phyloP scores from a whole-genome alignment of 805 yeast genomes.

The Kazachstania africana region DNA sequence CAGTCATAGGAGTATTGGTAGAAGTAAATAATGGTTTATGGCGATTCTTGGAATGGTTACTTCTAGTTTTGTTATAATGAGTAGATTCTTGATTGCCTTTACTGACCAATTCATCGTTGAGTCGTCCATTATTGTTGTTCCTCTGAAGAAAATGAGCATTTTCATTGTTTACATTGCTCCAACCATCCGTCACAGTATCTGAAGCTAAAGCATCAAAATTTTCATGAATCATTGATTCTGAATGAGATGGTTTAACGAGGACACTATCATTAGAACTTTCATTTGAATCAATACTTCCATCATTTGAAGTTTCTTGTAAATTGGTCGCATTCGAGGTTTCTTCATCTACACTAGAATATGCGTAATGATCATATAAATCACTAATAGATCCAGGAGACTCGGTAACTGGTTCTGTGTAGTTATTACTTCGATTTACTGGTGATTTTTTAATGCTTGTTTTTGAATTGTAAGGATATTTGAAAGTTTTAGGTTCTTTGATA shows the following conservation, averaged over 20 bases:
- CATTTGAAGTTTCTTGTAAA: constrained; percentile 4
- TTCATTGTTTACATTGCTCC: constrained; percentile 4
- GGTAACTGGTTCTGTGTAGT: neutral
- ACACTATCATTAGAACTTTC: constrained; percentile 10
- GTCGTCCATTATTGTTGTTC: neutral
- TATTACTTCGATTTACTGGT: neutral
- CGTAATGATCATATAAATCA: constrained; percentile 23
- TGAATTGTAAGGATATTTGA: neutral
- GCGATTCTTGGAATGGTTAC: constrained; percentile 29
- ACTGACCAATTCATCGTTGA: neutral
- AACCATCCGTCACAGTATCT: constrained; percentile 1
- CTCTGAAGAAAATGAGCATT: neutral
- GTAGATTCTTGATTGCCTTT: neutral
- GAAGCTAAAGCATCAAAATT: constrained; percentile 1
- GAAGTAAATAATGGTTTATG: constrained; percentile 18
- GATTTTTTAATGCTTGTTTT: neutral
- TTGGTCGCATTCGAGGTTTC: neutral
- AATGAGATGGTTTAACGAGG: constrained; percentile 4
- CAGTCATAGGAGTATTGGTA: neutral
- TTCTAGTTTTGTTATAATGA: constrained; percentile 4
- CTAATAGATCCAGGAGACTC: constrained; percentile 9
- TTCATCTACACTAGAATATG: constrained; percentile 9
- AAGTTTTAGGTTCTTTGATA: constrained; percentile 1
- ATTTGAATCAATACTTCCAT: constrained; percentile 8
- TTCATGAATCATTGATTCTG: constrained; percentile 5